Evolutionary conservation across 2,329 filamentous ascomycete species (phyloP).

Genomic region (Colletotrichum liaoningense): DNA sequence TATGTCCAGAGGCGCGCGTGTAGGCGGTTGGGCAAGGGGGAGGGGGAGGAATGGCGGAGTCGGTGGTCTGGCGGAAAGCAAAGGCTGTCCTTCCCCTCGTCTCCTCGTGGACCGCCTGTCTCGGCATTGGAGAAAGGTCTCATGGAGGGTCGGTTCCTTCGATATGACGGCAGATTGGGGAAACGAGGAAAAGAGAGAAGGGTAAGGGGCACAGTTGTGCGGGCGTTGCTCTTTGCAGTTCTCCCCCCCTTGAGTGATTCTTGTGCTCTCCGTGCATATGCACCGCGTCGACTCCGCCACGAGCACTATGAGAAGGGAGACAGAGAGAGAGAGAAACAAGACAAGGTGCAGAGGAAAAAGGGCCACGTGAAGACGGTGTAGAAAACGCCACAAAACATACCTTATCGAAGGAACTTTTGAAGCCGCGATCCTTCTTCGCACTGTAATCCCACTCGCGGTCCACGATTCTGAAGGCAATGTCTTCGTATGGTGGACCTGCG

Average conservation of each 20-base stretch:
- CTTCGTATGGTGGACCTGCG: slow-evolving; percentile 94
- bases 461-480: slow-evolving; percentile 96
- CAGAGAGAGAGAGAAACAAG: not conserved
- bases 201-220: not conserved
- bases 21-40: slow-evolving; percentile 20
- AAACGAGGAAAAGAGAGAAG: not conserved
- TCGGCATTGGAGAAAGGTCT: slow-evolving; percentile 15
- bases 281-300: slow-evolving; percentile 17
- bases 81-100: not conserved
- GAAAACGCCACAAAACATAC: slow-evolving; percentile 56
- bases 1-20: slow-evolving; percentile 28
- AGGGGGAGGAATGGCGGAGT: not conserved
- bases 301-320: not conserved
- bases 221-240: slow-evolving; percentile 21
- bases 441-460: slow-evolving; percentile 99
- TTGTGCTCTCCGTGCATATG: slow-evolving; percentile 17
- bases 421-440: slow-evolving; percentile 92
- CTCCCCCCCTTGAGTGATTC: not conserved
- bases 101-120: not conserved
- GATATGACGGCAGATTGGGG: slow-evolving; percentile 6
- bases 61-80: not conserved
- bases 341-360: not conserved
- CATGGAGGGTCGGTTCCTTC: slow-evolving; percentile 16
- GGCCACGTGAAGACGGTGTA: slow-evolving; percentile 7
- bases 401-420: slow-evolving; percentile 98